phyloP scores from a whole-genome alignment of 768 basidiomycete genomes.

The Tylopilus cervinicoccineus region DNA sequence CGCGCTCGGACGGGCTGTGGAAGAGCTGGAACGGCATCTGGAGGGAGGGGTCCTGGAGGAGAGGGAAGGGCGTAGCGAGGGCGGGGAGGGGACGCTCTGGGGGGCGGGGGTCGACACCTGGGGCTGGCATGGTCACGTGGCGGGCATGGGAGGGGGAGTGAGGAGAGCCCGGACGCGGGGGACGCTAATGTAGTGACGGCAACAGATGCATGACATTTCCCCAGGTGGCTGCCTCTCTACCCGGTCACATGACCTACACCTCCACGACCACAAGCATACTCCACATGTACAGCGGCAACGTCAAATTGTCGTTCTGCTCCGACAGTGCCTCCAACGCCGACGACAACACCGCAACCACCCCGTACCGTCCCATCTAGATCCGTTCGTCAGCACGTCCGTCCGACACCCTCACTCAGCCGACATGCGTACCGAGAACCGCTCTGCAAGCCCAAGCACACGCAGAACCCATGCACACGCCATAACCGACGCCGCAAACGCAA shows the following conservation, averaged over 20 bases:
- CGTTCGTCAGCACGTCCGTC: conserved; percentile 17
- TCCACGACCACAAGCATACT: conserved; percentile 68
- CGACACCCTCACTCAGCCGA: background rate
- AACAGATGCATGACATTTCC: conserved; percentile 7
- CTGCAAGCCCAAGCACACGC: conserved; percentile 64
- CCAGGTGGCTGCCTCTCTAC: conserved; percentile 21
- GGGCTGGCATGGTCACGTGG: conserved; percentile 28
- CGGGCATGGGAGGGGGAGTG: background rate
- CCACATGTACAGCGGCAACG: conserved; percentile 96
- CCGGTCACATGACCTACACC: conserved; percentile 26
- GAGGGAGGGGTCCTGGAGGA: conserved; percentile 21
- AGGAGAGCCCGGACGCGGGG: too few species aligned
- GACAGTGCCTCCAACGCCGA: conserved; percentile 86
- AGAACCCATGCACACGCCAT: conserved; percentile 66
- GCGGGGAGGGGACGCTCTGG: conserved; percentile 10
- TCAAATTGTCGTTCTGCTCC: conserved; percentile 96
- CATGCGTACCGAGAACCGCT: conserved; percentile 70
- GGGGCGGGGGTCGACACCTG: conserved; percentile 21
- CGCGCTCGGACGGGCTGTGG: conserved; percentile 22
- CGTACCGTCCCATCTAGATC: conserved; percentile 62
- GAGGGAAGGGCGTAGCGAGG: conserved; percentile 22
- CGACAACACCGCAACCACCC: conserved; percentile 55
- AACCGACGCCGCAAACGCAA: conserved; percentile 74
- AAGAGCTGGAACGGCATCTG: conserved; percentile 36
- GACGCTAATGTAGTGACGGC: background rate